A percentile compares a stretch with the other conserved stretches of the same genome.
phyloP scores from a whole-genome alignment of 306 rosid genomes.

The Senna tora region DNA sequence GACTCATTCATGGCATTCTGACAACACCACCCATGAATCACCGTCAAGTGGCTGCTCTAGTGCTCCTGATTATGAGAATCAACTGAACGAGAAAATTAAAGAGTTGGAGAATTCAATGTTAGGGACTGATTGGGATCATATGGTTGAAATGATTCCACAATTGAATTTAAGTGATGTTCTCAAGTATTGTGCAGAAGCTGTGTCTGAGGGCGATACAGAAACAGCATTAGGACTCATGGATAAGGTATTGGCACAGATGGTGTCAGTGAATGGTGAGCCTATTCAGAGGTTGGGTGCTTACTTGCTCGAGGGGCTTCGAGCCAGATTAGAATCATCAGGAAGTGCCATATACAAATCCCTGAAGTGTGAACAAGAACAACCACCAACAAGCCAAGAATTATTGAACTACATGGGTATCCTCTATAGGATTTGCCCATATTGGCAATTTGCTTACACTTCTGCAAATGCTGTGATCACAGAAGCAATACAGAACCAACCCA shows the following conservation, averaged over 20 bases:
- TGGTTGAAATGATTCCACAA: conserved; percentile 53
- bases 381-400: conserved; percentile 73
- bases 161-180: conserved; percentile 61
- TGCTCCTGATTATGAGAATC: conserved; percentile 54
- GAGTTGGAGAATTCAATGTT: conserved; percentile 68
- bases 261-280: conserved; percentile 82
- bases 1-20: conserved; percentile 61
- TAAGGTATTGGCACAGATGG: conserved; percentile 69
- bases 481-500: conserved; percentile 68
- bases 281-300: conserved; percentile 87
- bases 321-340: conserved; percentile 83
- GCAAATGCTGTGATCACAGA: conserved; percentile 70
- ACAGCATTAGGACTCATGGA: conserved; percentile 60
- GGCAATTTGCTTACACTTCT: conserved; percentile 71
- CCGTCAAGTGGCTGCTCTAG: conserved; percentile 73
- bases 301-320: conserved; percentile 93
- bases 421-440: conserved; percentile 75
- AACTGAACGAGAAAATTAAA: conserved; percentile 59
- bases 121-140: conserved; percentile 61
- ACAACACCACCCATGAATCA: conserved; percentile 65
- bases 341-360: conserved; percentile 74
- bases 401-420: conserved; percentile 75
- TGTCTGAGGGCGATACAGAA: conserved; percentile 49
- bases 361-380: conserved; percentile 57
- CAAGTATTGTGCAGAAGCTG: conserved; percentile 57